Percentiles rank a stretch among this genome's conserved stretches.
Conservation (phyloP, 1,284 basidiomycete genomes). For the Somion occarium region DNA sequence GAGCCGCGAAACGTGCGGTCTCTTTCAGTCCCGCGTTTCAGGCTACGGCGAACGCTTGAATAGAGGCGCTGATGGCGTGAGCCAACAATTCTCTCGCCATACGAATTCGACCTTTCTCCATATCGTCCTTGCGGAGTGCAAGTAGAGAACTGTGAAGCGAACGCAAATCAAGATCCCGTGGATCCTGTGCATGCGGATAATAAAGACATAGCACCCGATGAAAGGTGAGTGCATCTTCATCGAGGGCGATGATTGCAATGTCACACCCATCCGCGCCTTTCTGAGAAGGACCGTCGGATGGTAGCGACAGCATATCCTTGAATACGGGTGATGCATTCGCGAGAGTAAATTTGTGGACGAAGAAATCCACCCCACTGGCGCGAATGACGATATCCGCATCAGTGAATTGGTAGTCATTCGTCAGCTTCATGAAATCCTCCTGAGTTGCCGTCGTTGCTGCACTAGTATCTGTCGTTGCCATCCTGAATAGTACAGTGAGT, state of each 20-base stretch:
- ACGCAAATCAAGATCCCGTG: not conserved
- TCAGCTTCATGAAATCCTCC: too few species aligned
- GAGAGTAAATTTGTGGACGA: slow-evolving; percentile 10
- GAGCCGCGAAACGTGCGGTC: not conserved
- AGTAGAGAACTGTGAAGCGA: not conserved
- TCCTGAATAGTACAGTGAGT: too few species aligned
- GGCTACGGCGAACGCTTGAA: not conserved
- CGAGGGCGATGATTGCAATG: slow-evolving; percentile 7
- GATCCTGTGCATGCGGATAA: slow-evolving; percentile 12
- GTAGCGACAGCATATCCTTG: slow-evolving; percentile 11
- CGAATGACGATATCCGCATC: slow-evolving; percentile 25
- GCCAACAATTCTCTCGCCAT: not conserved
- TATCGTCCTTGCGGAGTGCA: slow-evolving; percentile 1
- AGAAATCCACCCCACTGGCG: slow-evolving; percentile 17
- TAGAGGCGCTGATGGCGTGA: not conserved
- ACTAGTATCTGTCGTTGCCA: too few species aligned
- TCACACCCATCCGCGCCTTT: not conserved
- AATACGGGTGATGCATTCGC: slow-evolving; percentile 22
- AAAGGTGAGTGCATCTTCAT: slow-evolving; percentile 42
- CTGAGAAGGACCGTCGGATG: too few species aligned
- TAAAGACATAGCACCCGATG: slow-evolving; percentile 45
- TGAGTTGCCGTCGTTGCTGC: too few species aligned
- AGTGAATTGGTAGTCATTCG: slow-evolving; percentile 14
- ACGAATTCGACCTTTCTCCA: too few species aligned
- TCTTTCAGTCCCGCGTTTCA: not conserved